Percentiles rank a stretch among this genome's conserved stretches.
Evolutionary conservation across 1,284 basidiomycete species (phyloP).

Genomic region (Ceratobasidium sp.): DNA sequence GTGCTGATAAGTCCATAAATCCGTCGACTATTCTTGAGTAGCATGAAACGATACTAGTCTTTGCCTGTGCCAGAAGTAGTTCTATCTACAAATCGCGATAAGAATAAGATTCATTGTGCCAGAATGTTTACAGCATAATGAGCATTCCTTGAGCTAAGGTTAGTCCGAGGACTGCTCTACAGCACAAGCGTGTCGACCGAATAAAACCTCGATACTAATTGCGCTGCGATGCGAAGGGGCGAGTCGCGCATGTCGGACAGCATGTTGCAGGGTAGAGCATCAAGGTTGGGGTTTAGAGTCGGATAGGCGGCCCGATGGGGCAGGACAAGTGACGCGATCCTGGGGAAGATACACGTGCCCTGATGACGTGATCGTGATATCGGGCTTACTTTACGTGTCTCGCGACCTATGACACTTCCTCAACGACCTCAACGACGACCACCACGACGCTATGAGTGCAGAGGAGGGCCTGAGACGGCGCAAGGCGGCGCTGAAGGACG

Average conservation of each 20-base stretch:
- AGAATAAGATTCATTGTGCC: too few relatives aligned
- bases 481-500: constrained; percentile 13
- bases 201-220: background rate
- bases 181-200: background rate
- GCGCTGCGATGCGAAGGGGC: background rate
- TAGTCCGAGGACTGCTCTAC: too few relatives aligned
- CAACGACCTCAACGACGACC: constrained; percentile 1
- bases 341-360: constrained; percentile 8
- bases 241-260: background rate
- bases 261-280: background rate
- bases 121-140: too few relatives aligned
- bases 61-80: too few relatives aligned
- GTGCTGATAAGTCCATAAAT: too few relatives aligned
- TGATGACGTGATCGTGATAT: constrained; percentile 25
- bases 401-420: background rate
- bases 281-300: background rate
- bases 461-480: constrained; percentile 8
- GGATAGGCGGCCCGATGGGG: background rate
- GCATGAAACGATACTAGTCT: too few relatives aligned
- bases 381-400: constrained; percentile 13
- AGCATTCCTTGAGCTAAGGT: too few relatives aligned
- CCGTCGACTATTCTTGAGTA: too few relatives aligned
- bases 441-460: constrained; percentile 17
- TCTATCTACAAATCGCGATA: too few relatives aligned
- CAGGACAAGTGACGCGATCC: background rate